phyloP scores from a whole-genome alignment of 192 early-diverging fungal species.

The Coemansia sp. region DNA sequence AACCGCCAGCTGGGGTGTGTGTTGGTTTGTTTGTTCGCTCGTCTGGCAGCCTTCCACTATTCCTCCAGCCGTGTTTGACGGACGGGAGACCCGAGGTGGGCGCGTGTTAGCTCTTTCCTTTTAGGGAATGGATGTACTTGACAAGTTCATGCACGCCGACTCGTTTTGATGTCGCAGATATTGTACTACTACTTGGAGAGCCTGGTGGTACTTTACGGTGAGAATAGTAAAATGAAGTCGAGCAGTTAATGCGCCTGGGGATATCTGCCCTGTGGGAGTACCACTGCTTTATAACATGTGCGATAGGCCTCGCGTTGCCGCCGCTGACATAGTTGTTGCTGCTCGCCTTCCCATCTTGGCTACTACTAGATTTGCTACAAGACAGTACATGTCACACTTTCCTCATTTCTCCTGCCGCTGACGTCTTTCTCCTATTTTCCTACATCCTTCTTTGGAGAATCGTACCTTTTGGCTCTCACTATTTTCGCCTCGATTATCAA shows the following conservation, averaged over 20 bases:
- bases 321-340: conserved; percentile 1
- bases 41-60: neutral
- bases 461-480: neutral
- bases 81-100: neutral
- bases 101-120: neutral
- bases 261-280: neutral
- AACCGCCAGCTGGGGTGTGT: neutral
- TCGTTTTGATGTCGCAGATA: conserved; percentile 3
- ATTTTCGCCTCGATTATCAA: conserved; percentile 1
- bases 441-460: neutral
- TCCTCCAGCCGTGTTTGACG: neutral
- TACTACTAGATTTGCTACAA: neutral
- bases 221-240: conserved; percentile 4
- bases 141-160: neutral
- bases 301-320: neutral
- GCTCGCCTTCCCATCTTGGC: neutral
- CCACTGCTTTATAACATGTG: conserved; percentile 1
- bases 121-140: neutral
- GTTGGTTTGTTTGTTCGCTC: conserved; percentile 2
- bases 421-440: neutral
- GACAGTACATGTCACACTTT: neutral
- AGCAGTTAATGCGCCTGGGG: neutral
- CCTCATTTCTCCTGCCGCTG: neutral
- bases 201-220: neutral
- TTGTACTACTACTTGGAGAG: neutral